phyloP scores from a whole-genome alignment of 2,329 filamentous ascomycete genomes.

The Didymosphaeria variabile region DNA sequence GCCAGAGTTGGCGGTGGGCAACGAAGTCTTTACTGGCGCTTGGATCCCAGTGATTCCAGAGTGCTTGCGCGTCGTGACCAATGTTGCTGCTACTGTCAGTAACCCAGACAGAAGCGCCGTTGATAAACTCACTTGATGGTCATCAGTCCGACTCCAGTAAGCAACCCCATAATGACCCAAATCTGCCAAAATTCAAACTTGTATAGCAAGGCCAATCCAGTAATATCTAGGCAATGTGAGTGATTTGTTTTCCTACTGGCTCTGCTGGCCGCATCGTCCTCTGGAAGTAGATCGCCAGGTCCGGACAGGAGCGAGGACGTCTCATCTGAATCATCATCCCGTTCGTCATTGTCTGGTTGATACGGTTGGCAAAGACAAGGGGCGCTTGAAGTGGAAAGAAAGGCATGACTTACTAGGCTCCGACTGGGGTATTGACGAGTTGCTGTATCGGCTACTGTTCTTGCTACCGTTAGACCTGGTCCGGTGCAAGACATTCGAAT shows the following conservation, averaged over 20 bases:
- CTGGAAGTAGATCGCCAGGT: slow-evolving; percentile 61
- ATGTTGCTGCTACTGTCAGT: slow-evolving; percentile 75
- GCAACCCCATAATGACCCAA: slow-evolving; percentile 85
- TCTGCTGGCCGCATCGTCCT: slow-evolving; percentile 63
- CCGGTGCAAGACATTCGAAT: slow-evolving; percentile 57
- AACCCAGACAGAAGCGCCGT: slow-evolving; percentile 43
- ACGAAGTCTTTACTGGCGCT: slow-evolving; percentile 77
- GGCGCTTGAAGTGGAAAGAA: slow-evolving; percentile 24
- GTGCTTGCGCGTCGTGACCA: slow-evolving; percentile 84
- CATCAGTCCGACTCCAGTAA: slow-evolving; percentile 95
- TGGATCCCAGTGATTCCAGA: slow-evolving; percentile 88
- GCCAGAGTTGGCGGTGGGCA: slow-evolving; percentile 82
- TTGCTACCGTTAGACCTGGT: slow-evolving; percentile 59
- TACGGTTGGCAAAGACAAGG: slow-evolving; percentile 45
- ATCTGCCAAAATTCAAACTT: slow-evolving; percentile 89
- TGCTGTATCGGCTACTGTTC: slow-evolving; percentile 52
- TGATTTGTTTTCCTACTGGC: slow-evolving; percentile 73
- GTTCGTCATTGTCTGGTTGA: slow-evolving; percentile 47
- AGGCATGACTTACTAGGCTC: slow-evolving; percentile 71
- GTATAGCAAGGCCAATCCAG: slow-evolving; percentile 77
- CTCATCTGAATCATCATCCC: slow-evolving; percentile 69
- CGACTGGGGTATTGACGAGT: slow-evolving; percentile 47
- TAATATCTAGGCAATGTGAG: slow-evolving; percentile 88
- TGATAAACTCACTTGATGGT: slow-evolving; percentile 85
- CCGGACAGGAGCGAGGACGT: slow-evolving; percentile 81